phyloP scores from a whole-genome alignment of 2,329 filamentous ascomycete genomes.

The Fusarium temperatum region DNA sequence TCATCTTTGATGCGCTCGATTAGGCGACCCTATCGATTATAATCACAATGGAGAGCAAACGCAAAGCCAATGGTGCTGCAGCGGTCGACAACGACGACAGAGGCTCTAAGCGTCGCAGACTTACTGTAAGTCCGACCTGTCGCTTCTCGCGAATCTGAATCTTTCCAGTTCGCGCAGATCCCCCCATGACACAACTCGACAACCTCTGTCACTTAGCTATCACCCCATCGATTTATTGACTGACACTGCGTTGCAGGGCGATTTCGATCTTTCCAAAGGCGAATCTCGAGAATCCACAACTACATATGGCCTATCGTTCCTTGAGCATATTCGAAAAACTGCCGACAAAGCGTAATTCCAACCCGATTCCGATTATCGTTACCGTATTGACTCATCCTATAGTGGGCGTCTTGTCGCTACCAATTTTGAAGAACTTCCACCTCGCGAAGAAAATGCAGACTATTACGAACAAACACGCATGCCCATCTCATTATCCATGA shows the following conservation, averaged over 20 bases:
- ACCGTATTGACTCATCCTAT: conserved; percentile 28
- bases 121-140: conserved; percentile 56
- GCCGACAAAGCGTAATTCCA: conserved; percentile 80
- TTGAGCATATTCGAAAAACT: conserved; percentile 78
- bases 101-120: conserved; percentile 64
- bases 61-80: conserved; percentile 61
- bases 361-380: neutral
- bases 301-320: conserved; percentile 74
- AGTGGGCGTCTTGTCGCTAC: conserved; percentile 79
- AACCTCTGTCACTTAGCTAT: neutral
- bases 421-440: conserved; percentile 77
- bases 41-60: conserved; percentile 64
- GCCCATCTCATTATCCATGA: conserved; percentile 79
- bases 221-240: neutral
- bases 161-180: neutral
- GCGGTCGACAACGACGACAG: conserved; percentile 60
- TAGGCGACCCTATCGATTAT: conserved; percentile 36
- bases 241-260: conserved; percentile 42
- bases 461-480: conserved; percentile 83
- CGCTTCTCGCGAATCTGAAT: conserved; percentile 9
- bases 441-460: conserved; percentile 69
- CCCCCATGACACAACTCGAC: neutral
- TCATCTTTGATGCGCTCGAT: conserved; percentile 42
- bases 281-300: conserved; percentile 76
- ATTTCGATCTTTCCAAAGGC: conserved; percentile 60